Conservation (phyloP, 2,329 filamentous ascomycete genomes). For the Cladophialophora exuberans region DNA sequence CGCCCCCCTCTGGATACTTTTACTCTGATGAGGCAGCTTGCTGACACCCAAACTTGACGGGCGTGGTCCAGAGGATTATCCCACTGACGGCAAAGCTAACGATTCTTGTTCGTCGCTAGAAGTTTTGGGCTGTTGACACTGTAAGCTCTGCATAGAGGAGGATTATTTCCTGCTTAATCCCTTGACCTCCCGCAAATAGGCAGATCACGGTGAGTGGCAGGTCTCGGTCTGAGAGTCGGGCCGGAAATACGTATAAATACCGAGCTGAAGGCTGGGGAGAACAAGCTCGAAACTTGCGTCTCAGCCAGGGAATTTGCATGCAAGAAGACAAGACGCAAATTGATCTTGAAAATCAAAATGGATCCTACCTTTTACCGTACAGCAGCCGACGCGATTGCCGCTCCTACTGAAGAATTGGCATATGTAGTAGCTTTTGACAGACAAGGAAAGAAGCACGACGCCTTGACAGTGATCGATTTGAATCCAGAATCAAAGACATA, state of each 20-base stretch:
- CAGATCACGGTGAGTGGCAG: neutral
- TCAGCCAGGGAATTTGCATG: neutral
- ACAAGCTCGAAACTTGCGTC: neutral
- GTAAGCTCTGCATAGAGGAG: neutral
- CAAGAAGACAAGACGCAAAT: neutral
- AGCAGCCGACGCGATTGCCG: conserved; percentile 12
- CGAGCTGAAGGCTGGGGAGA: neutral
- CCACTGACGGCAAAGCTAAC: too few relatives aligned
- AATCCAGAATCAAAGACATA: conserved; percentile 7
- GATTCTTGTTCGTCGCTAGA: too few relatives aligned
- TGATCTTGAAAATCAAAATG: neutral
- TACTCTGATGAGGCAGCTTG: too few relatives aligned
- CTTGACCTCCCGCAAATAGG: neutral
- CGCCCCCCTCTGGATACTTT: too few relatives aligned
- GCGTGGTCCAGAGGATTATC: too few relatives aligned
- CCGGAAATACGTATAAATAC: neutral
- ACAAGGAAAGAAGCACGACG: conserved; percentile 12
- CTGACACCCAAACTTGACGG: too few relatives aligned
- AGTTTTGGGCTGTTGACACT: too few relatives aligned
- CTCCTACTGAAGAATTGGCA: conserved; percentile 9
- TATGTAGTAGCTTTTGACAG: conserved; percentile 14
- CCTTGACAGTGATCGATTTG: conserved; percentile 9
- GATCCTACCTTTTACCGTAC: conserved; percentile 14
- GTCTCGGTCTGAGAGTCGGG: neutral
- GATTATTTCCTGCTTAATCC: neutral